These are phyloP conservation scores for Aspergillus tamarii DNA, from an alignment of 2,329 filamentous ascomycete genomes.

Conservation along the genomic window DNA sequence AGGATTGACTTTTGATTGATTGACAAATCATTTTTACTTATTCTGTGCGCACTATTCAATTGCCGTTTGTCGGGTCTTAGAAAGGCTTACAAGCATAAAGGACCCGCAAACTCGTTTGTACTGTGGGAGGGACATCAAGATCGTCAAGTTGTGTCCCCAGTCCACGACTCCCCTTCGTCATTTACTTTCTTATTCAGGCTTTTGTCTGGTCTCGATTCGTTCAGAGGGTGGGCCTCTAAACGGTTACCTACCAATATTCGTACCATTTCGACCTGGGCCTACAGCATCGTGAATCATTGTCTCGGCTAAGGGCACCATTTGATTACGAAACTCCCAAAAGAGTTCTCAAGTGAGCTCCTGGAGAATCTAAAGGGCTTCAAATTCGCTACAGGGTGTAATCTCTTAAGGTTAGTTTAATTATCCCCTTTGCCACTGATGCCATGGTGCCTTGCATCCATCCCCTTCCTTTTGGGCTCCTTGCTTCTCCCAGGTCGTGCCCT, in stretches of 20 bases:
- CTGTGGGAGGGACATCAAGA: constrained; percentile 21
- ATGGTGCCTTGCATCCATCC: constrained; percentile 40
- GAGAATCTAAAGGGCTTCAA: constrained; percentile 3
- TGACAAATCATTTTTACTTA: constrained; percentile 11
- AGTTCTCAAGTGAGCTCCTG: constrained; percentile 16
- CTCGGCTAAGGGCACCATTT: constrained; percentile 29
- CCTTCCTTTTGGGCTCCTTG: constrained; percentile 35
- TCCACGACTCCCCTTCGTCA: constrained; percentile 7
- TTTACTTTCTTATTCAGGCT: constrained; percentile 8
- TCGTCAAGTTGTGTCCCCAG: constrained; percentile 17
- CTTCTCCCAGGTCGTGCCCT: constrained; percentile 33
- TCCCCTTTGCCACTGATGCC: constrained; percentile 26
- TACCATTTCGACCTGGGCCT: constrained; percentile 15
- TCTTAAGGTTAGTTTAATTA: constrained; percentile 36
- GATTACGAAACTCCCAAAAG: constrained; percentile 14
- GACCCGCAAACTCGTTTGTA: constrained; percentile 22
- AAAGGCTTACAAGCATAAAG: constrained; percentile 16
- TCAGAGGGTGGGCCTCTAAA: constrained; percentile 19
- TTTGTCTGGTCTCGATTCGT: constrained; percentile 14
- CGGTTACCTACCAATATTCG: constrained; percentile 16
- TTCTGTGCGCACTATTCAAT: constrained; percentile 15
- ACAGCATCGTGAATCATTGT: constrained; percentile 29
- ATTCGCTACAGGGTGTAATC: constrained; percentile 14
- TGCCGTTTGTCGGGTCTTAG: constrained; percentile 23
- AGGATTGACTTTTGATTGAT: constrained; percentile 9